Base-by-base conservation (phyloP, 202 grass and related monocot genomes). In the Cymbopogon flexuosus region DNA sequence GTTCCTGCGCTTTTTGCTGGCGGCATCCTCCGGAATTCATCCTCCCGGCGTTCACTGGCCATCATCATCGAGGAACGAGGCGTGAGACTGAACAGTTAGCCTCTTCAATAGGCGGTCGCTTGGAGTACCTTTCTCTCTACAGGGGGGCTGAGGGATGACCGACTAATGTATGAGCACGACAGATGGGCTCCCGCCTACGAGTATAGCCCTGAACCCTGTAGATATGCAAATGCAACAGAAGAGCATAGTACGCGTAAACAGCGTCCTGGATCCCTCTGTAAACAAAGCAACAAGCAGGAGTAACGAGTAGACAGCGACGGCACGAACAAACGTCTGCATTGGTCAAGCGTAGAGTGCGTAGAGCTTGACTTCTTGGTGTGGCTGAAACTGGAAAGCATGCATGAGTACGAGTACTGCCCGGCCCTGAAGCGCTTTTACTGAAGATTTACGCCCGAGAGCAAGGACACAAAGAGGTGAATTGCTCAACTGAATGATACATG, bases 301-400 rank as follows among this genome's bases (percentile, higher is more conserved):
- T 79, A 81, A 47, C 40, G 13, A 35, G 18, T 57, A 3, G 59
- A 87, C 30, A 56, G 67, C 57, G 73, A 83, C 22, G 67, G 41
- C 19, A 70, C 78, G 41, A 73, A 23, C 22, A 12, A 15, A 35
- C 42, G 60, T 14, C 42, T 33, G 22, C 16, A 27, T 3, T 12
- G 81, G 34, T 65, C 64, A 69, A 80, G 63, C 23, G 29, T 41
- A 27, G 24, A 60, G 24, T 16, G 35, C 56, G 33, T 37, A 62
- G 73, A 65, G 19, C 22, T 52, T 43, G 62, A 43, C 19, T 76
- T 68, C n/a, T 35, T 19, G 81, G 81, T 30, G 54, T 58, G 36
- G 27, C 70, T 33, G 76, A 46, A 76, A 81, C 64, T 33, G 70
- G 71, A 76, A 76, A 56, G 40, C 29, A 12, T 62, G 8, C 39